Conservation (phyloP, 2,329 filamentous ascomycete genomes). For the Aspergillus flavus region DNA sequence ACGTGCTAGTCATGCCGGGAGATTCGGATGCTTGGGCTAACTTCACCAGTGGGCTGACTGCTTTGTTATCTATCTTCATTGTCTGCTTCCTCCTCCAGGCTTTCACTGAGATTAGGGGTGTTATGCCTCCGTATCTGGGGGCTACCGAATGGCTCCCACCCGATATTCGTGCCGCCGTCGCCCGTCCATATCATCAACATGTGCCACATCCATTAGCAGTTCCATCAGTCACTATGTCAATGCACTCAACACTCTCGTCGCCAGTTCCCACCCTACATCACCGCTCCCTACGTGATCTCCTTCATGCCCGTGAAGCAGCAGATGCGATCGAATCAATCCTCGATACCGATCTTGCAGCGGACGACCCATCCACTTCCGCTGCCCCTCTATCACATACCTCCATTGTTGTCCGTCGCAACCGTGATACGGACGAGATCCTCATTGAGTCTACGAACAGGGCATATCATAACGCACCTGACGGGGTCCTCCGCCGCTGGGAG, state of each 20-base stretch:
- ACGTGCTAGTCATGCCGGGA: conserved; percentile 66
- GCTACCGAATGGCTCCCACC: conserved; percentile 59
- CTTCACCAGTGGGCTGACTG: conserved; percentile 58
- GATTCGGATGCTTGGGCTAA: conserved; percentile 57
- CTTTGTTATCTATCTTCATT: conserved; percentile 63
- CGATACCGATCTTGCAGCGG: conserved; percentile 4
- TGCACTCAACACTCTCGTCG: neutral
- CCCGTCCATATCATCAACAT: conserved; percentile 42
- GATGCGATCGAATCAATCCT: conserved; percentile 8
- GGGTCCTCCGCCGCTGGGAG: conserved; percentile 5
- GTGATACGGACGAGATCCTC: conserved; percentile 25
- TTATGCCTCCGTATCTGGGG: conserved; percentile 59
- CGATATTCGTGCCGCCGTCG: conserved; percentile 46
- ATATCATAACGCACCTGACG: neutral
- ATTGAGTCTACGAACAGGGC: conserved; percentile 17
- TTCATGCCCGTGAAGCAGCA: conserved; percentile 28
- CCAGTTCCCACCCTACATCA: neutral
- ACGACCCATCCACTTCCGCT: neutral
- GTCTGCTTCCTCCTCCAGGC: conserved; percentile 65
- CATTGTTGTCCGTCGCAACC: conserved; percentile 27
- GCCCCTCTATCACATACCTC: neutral
- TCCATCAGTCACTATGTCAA: conserved; percentile 11
- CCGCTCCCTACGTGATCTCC: conserved; percentile 16
- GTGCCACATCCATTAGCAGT: conserved; percentile 22
- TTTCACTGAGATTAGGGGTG: conserved; percentile 63